A percentile compares a stretch with the other conserved stretches of the same genome.
Conservation (phyloP, 768 basidiomycete species). For the Phylloporus sp. region DNA sequence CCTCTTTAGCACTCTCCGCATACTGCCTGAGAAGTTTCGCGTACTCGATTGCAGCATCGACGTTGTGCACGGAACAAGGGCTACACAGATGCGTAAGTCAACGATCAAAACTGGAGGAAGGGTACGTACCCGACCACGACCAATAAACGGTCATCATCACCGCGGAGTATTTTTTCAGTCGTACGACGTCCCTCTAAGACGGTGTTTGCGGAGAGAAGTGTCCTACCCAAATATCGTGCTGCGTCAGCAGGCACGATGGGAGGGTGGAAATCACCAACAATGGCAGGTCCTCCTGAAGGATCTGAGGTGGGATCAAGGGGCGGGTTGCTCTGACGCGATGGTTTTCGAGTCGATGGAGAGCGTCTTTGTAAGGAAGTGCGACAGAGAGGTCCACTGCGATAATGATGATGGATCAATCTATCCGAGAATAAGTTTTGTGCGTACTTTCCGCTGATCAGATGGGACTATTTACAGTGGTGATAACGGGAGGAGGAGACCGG, state of each 20-base stretch:
- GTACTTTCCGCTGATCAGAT: conserved; percentile 18
- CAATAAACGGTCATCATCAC: conserved; percentile 87
- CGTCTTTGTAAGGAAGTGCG: conserved; percentile 76
- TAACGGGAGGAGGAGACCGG: background rate
- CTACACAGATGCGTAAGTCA: conserved; percentile 34
- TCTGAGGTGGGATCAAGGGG: conserved; percentile 91
- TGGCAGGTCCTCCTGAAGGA: conserved; percentile 90
- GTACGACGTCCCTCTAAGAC: conserved; percentile 80
- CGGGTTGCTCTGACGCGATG: conserved; percentile 80
- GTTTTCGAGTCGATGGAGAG: conserved; percentile 79
- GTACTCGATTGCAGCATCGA: conserved; percentile 82
- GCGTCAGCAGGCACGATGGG: background rate
- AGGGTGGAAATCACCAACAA: conserved; percentile 40
- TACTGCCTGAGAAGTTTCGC: conserved; percentile 76
- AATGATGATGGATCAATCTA: conserved; percentile 11
- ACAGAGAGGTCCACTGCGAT: conserved; percentile 46
- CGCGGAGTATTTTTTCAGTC: conserved; percentile 74
- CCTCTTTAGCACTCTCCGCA: conserved; percentile 74
- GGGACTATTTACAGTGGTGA: background rate
- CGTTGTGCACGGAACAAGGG: conserved; percentile 93
- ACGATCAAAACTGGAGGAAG: background rate
- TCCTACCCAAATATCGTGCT: conserved; percentile 39
- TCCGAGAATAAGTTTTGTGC: background rate
- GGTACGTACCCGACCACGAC: conserved; percentile 79
- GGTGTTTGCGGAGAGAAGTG: conserved; percentile 79